Conservation (phyloP, 2,329 filamentous ascomycete species). For the Aspergillus hortae region DNA sequence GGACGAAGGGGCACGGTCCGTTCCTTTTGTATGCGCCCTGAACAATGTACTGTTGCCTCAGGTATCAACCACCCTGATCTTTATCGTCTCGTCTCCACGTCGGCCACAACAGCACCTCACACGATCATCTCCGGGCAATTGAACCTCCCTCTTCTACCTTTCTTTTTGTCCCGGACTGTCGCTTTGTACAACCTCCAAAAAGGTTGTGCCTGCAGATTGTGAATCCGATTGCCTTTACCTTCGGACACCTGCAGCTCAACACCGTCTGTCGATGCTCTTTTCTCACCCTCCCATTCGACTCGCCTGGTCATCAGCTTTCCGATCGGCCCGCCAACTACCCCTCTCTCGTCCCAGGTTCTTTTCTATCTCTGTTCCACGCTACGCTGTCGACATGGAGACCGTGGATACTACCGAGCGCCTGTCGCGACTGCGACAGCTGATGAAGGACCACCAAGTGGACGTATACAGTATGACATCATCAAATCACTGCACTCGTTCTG, state of each 20-base stretch:
- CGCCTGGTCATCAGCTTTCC: slow-evolving; percentile 27
- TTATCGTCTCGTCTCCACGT: neutral
- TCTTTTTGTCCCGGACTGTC: neutral
- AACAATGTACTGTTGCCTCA: neutral
- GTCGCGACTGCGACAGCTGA: slow-evolving; percentile 72
- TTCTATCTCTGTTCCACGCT: slow-evolving; percentile 34
- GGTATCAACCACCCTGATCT: neutral
- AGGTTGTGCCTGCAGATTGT: neutral
- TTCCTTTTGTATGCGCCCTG: neutral
- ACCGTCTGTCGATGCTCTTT: slow-evolving; percentile 32
- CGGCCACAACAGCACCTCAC: neutral
- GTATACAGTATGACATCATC: slow-evolving; percentile 69
- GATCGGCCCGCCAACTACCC: slow-evolving; percentile 22
- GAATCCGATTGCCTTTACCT: neutral
- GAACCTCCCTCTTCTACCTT: neutral
- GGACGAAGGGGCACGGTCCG: neutral
- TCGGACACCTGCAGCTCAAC: neutral
- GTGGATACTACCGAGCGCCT: slow-evolving; percentile 78
- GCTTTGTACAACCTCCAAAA: neutral
- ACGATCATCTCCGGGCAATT: neutral
- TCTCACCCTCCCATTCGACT: slow-evolving; percentile 27
- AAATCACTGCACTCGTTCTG: slow-evolving; percentile 3
- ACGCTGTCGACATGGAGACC: slow-evolving; percentile 63
- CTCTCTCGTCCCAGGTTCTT: slow-evolving; percentile 33
- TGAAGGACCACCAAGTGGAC: slow-evolving; percentile 83